Conservation (phyloP, 257 asterid species). For the Leptodermis oblonga region DNA sequence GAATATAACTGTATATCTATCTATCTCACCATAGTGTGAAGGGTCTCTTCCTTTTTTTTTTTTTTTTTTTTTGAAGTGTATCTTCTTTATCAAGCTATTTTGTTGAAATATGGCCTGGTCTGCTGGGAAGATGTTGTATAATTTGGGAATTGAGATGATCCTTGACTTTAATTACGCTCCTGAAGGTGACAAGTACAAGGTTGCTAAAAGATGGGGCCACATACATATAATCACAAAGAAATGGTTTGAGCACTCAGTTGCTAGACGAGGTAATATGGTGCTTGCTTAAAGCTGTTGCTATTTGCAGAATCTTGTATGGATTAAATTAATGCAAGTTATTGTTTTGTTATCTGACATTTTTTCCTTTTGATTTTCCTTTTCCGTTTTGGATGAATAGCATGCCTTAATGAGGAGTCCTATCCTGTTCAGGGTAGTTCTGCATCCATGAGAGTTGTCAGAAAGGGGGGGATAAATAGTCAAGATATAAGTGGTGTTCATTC, state of each 20-base stretch:
- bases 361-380: constrained; percentile 15
- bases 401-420: constrained; percentile 85
- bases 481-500: constrained; percentile 50
- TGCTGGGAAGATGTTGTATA: not conserved
- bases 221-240: constrained; percentile 55
- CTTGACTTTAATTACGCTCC: constrained; percentile 75
- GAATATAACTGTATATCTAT: not conserved
- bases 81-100: not conserved
- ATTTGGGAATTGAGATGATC: constrained; percentile 26
- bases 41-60: too few species aligned
- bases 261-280: constrained; percentile 73
- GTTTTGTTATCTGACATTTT: constrained; percentile 26
- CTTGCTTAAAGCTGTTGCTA: constrained; percentile 16
- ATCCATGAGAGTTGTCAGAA: constrained; percentile 40
- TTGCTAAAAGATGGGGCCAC: constrained; percentile 84
- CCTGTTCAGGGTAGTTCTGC: constrained; percentile 59
- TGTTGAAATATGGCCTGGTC: not conserved
- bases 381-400: constrained; percentile 48
- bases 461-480: constrained; percentile 44
- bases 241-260: constrained; percentile 88
- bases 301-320: constrained; percentile 17
- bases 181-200: constrained; percentile 87
- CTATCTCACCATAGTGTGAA: not conserved
- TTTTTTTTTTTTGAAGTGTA: too few species aligned
- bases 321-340: constrained; percentile 17